A percentile compares a stretch with the other conserved stretches of the same genome.
Conservation (phyloP, 1,284 basidiomycete species). For the Leucoagaricus sp. region DNA sequence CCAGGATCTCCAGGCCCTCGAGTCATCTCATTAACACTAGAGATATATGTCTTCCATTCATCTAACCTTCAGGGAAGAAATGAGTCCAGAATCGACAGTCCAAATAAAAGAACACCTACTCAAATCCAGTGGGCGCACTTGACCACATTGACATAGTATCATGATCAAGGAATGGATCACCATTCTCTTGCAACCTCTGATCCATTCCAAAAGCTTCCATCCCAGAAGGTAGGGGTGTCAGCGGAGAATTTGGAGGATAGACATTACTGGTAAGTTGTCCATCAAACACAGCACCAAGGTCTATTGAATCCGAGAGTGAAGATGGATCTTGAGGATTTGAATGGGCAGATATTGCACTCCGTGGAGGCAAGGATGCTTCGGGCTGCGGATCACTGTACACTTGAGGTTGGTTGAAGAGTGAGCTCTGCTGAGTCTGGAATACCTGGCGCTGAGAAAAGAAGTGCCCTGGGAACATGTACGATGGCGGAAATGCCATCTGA, state of each 20-base stretch:
- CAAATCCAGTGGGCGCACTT: constrained; percentile 41
- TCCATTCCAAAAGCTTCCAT: background rate
- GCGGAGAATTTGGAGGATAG: background rate
- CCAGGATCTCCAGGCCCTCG: constrained; percentile 13
- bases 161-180: constrained; percentile 28
- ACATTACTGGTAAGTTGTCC: constrained; percentile 3
- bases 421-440: background rate
- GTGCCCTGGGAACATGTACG: constrained; percentile 11
- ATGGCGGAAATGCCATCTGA: constrained; percentile 12
- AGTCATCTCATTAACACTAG: constrained; percentile 35
- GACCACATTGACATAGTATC: constrained; percentile 47
- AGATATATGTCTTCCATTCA: constrained; percentile 41
- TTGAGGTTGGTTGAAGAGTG: too few relatives aligned
- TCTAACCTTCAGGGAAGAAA: constrained; percentile 26
- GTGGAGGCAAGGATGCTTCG: too few relatives aligned
- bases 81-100: background rate
- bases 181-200: background rate
- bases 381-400: background rate
- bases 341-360: too few relatives aligned
- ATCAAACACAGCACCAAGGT: constrained; percentile 1
- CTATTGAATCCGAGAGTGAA: background rate
- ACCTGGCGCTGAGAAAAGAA: background rate
- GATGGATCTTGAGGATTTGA: background rate
- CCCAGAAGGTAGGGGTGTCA: background rate
- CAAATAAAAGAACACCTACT: constrained; percentile 34